Evolutionary conservation across 1,284 basidiomycete genomes (phyloP), one percentile per base, ranked within the genome.

Genomic region (Marasmius fiardii): DNA sequence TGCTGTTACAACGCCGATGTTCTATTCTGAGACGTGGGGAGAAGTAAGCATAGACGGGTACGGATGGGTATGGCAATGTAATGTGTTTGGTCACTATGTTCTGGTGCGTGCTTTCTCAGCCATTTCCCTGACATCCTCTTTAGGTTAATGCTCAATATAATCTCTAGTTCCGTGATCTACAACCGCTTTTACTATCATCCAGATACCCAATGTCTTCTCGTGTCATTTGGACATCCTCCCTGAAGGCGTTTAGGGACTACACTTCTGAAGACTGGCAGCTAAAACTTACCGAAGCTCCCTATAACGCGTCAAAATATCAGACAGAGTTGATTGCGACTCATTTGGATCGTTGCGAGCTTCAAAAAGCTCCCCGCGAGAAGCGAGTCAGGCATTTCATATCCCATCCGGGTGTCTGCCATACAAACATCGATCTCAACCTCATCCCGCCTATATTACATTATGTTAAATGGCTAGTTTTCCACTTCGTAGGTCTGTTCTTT

Each of bases 31-130:
- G 66, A 68, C 74, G 16, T 68, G 65, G 7, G 92, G 90, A 0
- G 79, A 84, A 52, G 64, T 79, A 56, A 91, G 82, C 58, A 70
- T 74, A 18, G 92, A 95, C 56, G 83, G 88, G 20, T 70, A 93
- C 0, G 93, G 93, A 0, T 85, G 79, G 75, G 81, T 89, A 7
- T 96, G 91, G 90, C 90, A 94, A 64, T 87, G 85, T 54, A 95
- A 95, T 63, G 77, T 93, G 21, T 90, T 95, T 54, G 86, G 89
- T 0, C 90, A 93, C 64, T 95, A 90, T 65, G 76, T 82, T 37
- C 71, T 96, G 63, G 93, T 94, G 63, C 59, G 90, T 78, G 12
- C 24, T 35, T 51, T 24, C 20, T 44, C 23, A 6, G 26, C 34
- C 51, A n/a, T n/a, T 49, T 35, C 34, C 12, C 20, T 26, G 43